Base-by-base conservation (phyloP, 2,329 filamentous ascomycete genomes). In the Sarocladiaceae sp. region DNA sequence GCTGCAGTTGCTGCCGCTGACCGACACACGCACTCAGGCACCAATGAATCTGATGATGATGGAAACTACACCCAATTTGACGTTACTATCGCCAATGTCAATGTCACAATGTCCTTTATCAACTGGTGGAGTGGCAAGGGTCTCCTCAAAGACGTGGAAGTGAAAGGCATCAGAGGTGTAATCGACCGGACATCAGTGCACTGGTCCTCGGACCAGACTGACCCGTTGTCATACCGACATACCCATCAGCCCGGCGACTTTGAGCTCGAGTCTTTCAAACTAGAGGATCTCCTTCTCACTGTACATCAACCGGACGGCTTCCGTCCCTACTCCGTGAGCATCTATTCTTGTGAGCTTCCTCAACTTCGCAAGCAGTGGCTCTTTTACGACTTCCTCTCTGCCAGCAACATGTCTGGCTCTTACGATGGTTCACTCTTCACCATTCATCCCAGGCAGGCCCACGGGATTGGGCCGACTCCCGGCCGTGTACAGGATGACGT, bases 71-170 rank as follows among this genome's bases (percentile, higher is more conserved):
- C 90, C 0, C 93, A 98, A 54, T 98, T 96, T 55, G 93, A 98
- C 58, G 72, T 98, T 13, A 95, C 89, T 0, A 88, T 98, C 47
- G 88, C 93, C 50, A 94, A 88, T 1, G 88, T 98, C 49, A 95
- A 98, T 57, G 91, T 98, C 33, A 97, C 91, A 0, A 64, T 98
- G 20, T 98, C 93, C 0, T 97, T 98, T 55, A 76, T 89, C n/a
- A 97, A 96, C 60, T 98, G 93, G 93, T 94, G 95, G 80, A 97
- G 95, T 55, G 91, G 93, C 18, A 96, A 91, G 62, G 93, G 93
- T 0, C 74, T 94, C 5, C 70, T 98, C 7, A 83, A 87, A 54
- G 88, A 97, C 59, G 93, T 98, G 33, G 89, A 96, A 58, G 83
- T 98, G 43, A 93, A 89, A 58, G 93, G 93, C 4, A 86, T 98